Conservation (phyloP, 23 red algal genomes). For the Gracilaria domingensis region DNA sequence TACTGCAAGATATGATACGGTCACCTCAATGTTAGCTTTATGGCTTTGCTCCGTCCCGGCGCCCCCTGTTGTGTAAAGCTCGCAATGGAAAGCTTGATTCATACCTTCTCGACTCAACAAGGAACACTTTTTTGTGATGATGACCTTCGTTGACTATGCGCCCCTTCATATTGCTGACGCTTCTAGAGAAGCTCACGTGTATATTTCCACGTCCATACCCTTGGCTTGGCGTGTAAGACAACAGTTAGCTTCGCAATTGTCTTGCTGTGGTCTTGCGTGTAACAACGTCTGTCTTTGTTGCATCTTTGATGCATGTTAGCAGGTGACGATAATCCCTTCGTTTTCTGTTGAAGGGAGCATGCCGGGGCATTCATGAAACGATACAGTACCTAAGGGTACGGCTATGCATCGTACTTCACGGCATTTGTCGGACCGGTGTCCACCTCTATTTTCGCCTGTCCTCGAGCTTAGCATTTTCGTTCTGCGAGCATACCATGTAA, state of each 20-base stretch:
- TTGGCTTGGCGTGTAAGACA: not conserved
- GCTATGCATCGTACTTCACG: no score
- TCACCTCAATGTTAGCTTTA: not conserved
- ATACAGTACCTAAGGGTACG: no score
- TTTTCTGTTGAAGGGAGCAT: not conserved
- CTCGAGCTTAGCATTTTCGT: no score
- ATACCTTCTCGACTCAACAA: slow-evolving; percentile 1
- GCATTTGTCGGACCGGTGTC: no score
- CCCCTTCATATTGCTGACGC: not conserved
- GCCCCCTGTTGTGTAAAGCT: not conserved
- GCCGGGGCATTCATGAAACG: not conserved
- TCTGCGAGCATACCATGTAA: no score
- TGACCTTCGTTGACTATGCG: no score
- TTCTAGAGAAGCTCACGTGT: not conserved
- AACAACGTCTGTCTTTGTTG: not conserved
- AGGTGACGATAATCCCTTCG: not conserved
- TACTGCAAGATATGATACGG: not conserved
- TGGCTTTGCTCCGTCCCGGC: not conserved
- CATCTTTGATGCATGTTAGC: slow-evolving; percentile 21
- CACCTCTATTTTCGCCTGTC: no score
- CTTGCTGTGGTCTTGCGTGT: not conserved
- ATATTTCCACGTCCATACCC: not conserved
- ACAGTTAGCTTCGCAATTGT: not conserved
- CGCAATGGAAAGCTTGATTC: not conserved
- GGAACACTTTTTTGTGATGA: no score